Evolutionary conservation across 345 rosid species (phyloP).

Genomic region (Salix udensis): DNA sequence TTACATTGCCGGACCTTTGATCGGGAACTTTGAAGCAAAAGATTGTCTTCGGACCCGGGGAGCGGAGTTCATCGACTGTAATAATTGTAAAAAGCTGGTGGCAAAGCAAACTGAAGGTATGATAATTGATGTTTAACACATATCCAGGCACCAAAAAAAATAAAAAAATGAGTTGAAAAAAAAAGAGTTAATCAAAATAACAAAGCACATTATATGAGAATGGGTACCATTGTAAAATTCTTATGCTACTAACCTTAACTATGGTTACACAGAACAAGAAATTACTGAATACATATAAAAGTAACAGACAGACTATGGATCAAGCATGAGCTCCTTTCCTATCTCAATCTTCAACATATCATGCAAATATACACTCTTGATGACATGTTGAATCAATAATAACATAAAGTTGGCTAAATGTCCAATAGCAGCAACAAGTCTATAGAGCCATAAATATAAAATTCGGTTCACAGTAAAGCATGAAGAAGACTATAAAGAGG

Average conservation of each 20-base stretch:
- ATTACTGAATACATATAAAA: too few species aligned
- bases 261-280: neutral
- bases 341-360: neutral
- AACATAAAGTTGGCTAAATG: neutral
- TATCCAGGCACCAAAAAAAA: neutral
- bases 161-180: neutral
- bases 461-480: too few species aligned
- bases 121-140: neutral
- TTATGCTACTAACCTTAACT: neutral
- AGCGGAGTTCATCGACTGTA: constrained; percentile 72
- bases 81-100: constrained; percentile 67
- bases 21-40: constrained; percentile 73
- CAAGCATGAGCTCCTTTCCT: neutral
- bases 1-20: constrained; percentile 62
- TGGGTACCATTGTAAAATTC: neutral
- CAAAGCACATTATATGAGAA: neutral
- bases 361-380: neutral
- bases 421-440: neutral
- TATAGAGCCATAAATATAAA: neutral
- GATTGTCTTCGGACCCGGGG: constrained; percentile 56
- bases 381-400: neutral
- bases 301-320: neutral
- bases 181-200: neutral
- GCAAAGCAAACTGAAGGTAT: constrained; percentile 3
- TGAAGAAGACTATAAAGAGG: too few species aligned